Conservation (phyloP, 169 alveolate genomes). For the Plasmodium sp. region DNA sequence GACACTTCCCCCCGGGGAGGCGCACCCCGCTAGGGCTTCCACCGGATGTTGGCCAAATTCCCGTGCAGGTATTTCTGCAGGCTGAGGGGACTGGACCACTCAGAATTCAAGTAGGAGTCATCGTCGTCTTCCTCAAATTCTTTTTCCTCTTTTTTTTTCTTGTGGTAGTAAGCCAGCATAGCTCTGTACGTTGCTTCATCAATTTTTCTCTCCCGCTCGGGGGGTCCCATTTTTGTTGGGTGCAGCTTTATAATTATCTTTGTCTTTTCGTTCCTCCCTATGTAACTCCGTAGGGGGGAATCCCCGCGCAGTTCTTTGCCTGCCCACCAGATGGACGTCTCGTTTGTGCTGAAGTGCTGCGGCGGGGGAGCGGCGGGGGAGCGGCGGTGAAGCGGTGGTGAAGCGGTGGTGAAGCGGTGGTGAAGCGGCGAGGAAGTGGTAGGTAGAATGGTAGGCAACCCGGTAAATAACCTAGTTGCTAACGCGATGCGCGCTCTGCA, state of each 20-base stretch:
- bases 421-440: background rate
- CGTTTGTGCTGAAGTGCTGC: conserved; percentile 85
- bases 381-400: background rate
- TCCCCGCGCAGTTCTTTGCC: conserved; percentile 94
- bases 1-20: too few species aligned
- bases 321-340: conserved; percentile 95
- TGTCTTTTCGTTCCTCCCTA: conserved; percentile 95
- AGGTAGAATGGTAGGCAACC: too few species aligned
- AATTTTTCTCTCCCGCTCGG: conserved; percentile 96
- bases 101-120: conserved; percentile 93
- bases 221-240: conserved; percentile 93
- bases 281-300: conserved; percentile 86
- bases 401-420: too few species aligned
- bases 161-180: conserved; percentile 95
- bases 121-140: conserved; percentile 93
- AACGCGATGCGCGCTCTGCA: background rate
- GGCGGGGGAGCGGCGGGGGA: background rate
- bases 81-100: conserved; percentile 95
- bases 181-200: conserved; percentile 96
- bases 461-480: too few species aligned
- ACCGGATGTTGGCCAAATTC: conserved; percentile 44
- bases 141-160: conserved; percentile 93
- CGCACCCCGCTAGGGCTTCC: conserved; percentile 29
- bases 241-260: conserved; percentile 93
- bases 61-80: conserved; percentile 90